Evolutionary conservation across 2,329 filamentous ascomycete genomes (phyloP).

Genomic region (Penicillium glabrum): DNA sequence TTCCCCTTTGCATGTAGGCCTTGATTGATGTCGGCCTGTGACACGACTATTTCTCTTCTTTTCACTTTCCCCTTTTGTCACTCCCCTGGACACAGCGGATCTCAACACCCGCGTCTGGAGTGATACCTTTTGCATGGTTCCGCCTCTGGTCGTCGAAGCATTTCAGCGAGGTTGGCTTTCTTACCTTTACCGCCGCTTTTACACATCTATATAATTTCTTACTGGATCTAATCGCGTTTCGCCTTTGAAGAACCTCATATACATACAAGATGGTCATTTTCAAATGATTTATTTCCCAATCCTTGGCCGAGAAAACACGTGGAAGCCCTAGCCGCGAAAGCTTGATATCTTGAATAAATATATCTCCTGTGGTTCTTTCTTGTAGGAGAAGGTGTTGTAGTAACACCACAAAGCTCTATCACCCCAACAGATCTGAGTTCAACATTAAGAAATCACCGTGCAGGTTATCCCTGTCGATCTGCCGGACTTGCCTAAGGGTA

Average conservation of each 20-base stretch:
- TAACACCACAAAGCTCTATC: background rate
- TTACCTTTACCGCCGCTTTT: background rate
- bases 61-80: slow-evolving; percentile 5
- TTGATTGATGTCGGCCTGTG: slow-evolving; percentile 11
- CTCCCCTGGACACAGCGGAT: background rate
- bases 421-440: too few species aligned
- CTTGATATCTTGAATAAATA: background rate
- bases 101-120: background rate
- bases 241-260: background rate
- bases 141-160: slow-evolving; percentile 15
- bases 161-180: slow-evolving; percentile 23
- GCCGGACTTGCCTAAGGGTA: background rate
- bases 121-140: slow-evolving; percentile 15
- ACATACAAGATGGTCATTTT: background rate
- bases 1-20: slow-evolving; percentile 20
- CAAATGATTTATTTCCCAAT: background rate
- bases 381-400: background rate
- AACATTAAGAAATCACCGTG: background rate
- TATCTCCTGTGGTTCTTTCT: background rate
- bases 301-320: background rate
- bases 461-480: background rate
- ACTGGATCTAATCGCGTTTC: background rate
- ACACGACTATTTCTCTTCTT: slow-evolving; percentile 7
- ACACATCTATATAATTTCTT: slow-evolving; percentile 11
- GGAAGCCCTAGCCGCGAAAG: background rate